Percentiles rank a stretch among this genome's conserved stretches.
phyloP scores from a whole-genome alignment of 345 rosid species.

The Abelmoschus esculentus region DNA sequence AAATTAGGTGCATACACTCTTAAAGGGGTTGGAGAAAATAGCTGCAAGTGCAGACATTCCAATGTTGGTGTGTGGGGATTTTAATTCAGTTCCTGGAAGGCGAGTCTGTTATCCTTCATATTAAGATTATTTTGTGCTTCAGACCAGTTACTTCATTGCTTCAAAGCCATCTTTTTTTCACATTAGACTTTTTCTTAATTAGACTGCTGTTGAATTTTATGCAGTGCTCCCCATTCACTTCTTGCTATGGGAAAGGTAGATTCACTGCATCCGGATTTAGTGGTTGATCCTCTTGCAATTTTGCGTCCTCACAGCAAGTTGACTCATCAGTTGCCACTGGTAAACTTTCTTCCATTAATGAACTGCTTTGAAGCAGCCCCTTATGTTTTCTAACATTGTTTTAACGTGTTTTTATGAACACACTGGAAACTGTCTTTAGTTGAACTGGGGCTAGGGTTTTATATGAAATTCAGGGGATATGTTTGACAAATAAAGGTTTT shows the following conservation, averaged over 20 bases:
- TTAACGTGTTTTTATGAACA: neutral
- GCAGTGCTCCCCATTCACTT: conserved; percentile 93
- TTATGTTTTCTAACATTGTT: neutral
- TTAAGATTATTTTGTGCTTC: neutral
- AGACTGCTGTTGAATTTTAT: conserved; percentile 18
- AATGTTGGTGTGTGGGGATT: conserved; percentile 98
- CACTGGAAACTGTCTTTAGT: neutral
- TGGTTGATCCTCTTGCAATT: conserved; percentile 75
- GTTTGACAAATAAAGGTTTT: conserved; percentile 12
- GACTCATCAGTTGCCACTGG: conserved; percentile 89
- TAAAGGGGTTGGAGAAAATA: conserved; percentile 94
- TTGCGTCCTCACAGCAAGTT: conserved; percentile 80
- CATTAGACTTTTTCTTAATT: neutral
- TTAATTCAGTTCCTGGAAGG: conserved; percentile 91
- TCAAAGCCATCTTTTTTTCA: neutral
- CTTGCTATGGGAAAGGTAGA: conserved; percentile 94
- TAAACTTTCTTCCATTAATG: conserved; percentile 22
- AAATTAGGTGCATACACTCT: conserved; percentile 80
- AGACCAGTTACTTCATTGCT: neutral
- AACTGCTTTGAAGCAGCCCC: neutral
- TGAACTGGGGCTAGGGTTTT: neutral
- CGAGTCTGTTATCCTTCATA: conserved; percentile 23
- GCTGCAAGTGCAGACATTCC: conserved; percentile 98
- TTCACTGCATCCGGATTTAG: conserved; percentile 67
- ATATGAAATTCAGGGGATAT: neutral